A percentile compares a stretch with the other conserved stretches of the same genome.
These are phyloP conservation scores for Periconia sp. DNA, from an alignment of 2,329 filamentous ascomycete species.

Conservation along the genomic window DNA sequence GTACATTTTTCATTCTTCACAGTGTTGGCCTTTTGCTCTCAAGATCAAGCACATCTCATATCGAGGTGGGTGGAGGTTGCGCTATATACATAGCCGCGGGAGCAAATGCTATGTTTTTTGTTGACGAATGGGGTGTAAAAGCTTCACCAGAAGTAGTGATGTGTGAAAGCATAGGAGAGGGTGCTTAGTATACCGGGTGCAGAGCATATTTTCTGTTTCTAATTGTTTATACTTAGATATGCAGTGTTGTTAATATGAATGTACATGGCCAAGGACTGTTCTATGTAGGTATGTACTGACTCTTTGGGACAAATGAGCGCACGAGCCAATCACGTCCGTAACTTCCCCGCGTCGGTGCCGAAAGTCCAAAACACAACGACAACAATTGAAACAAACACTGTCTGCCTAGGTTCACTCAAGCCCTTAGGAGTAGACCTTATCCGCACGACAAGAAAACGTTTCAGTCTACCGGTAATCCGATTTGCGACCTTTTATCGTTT, in stretches of 20 bases:
- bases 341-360: slow-evolving; percentile 20
- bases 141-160: not conserved
- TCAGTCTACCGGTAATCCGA: no score
- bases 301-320: not conserved
- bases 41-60: not conserved
- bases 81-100: not conserved
- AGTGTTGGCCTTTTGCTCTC: not conserved
- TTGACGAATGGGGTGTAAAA: no score
- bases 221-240: not conserved
- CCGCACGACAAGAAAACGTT: no score
- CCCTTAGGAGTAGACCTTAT: no score
- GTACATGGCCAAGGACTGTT: not conserved
- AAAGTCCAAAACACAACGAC: not conserved
- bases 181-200: not conserved
- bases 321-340: slow-evolving; percentile 17
- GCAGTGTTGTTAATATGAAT: not conserved
- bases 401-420: no score
- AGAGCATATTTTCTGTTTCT: not conserved
- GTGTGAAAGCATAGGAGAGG: not conserved
- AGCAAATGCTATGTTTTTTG: not conserved
- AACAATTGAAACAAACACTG: not conserved
- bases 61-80: not conserved
- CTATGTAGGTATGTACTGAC: not conserved
- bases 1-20: not conserved
- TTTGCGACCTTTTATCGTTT: no score